Conservation (phyloP, 768 basidiomycete genomes). For the Serpula lacrymans region DNA sequence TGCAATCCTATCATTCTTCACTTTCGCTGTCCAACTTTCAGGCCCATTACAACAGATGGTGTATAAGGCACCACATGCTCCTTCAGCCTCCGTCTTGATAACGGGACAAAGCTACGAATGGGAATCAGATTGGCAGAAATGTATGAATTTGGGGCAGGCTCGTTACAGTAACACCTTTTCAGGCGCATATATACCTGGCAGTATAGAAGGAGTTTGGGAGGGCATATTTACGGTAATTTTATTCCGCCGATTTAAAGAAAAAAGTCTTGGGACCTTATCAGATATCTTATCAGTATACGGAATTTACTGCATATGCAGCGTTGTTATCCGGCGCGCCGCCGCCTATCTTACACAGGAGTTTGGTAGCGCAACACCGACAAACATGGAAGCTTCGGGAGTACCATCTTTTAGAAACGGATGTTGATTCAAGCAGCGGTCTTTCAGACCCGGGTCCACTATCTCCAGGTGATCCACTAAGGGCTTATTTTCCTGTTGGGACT, state of each 20-base stretch:
- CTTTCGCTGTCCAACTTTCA: constrained; percentile 36
- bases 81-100: constrained; percentile 1
- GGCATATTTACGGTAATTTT: constrained; percentile 66
- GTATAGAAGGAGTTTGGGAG: constrained; percentile 78
- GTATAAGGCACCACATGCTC: constrained; percentile 9
- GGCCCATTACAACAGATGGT: constrained; percentile 1
- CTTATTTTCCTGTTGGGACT: constrained; percentile 55
- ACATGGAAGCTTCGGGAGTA: constrained; percentile 87
- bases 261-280: neutral
- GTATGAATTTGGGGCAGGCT: constrained; percentile 34
- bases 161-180: constrained; percentile 33
- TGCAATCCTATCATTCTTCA: constrained; percentile 69
- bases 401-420: constrained; percentile 40
- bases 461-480: constrained; percentile 59
- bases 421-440: constrained; percentile 27
- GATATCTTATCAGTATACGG: constrained; percentile 55
- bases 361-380: constrained; percentile 81
- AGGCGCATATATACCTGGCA: constrained; percentile 58
- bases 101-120: constrained; percentile 47
- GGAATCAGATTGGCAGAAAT: constrained; percentile 70
- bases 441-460: constrained; percentile 33
- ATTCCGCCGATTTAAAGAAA: neutral
- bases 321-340: constrained; percentile 70
- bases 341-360: constrained; percentile 62
- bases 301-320: constrained; percentile 80